phyloP scores from a whole-genome alignment of 2,329 filamentous ascomycete species.

The Trichoderma sp. region DNA sequence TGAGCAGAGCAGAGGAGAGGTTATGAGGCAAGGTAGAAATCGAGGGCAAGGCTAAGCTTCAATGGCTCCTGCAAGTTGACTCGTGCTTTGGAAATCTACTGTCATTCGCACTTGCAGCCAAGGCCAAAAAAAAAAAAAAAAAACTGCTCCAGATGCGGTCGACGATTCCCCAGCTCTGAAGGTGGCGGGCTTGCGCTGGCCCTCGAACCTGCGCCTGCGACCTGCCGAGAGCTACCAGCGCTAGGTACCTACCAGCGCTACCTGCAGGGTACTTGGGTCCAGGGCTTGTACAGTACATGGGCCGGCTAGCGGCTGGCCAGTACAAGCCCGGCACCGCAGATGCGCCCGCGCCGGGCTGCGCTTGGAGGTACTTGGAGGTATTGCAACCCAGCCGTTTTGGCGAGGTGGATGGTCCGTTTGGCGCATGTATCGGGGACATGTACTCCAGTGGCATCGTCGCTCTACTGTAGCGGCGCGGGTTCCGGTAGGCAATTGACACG shows the following conservation, averaged over 20 bases:
- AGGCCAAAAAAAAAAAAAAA: neutral
- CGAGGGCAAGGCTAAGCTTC: neutral
- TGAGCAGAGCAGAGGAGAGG: neutral
- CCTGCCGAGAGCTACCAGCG: neutral
- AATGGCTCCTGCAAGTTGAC: neutral
- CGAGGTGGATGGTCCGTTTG: slow-evolving; percentile 6
- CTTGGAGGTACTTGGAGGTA: neutral
- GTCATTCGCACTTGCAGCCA: neutral
- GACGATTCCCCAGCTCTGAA: neutral
- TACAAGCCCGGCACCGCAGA: neutral
- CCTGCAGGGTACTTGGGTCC: slow-evolving; percentile 1
- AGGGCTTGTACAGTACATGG: slow-evolving; percentile 15
- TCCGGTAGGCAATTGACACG: neutral
- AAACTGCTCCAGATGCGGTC: neutral
- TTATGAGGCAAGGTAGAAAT: neutral
- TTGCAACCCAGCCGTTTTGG: neutral
- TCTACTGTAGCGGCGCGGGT: neutral
- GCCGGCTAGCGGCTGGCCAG: slow-evolving; percentile 6
- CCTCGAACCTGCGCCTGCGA: slow-evolving; percentile 15
- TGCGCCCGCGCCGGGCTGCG: neutral
- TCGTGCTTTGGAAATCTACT: neutral
- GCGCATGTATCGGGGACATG: neutral
- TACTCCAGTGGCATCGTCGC: neutral
- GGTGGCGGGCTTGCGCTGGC: slow-evolving; percentile 18
- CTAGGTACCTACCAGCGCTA: neutral